These are phyloP conservation scores for Fusarium pseudoanthophilum DNA, from an alignment of 2,329 filamentous ascomycete species.

Conservation along the genomic window DNA sequence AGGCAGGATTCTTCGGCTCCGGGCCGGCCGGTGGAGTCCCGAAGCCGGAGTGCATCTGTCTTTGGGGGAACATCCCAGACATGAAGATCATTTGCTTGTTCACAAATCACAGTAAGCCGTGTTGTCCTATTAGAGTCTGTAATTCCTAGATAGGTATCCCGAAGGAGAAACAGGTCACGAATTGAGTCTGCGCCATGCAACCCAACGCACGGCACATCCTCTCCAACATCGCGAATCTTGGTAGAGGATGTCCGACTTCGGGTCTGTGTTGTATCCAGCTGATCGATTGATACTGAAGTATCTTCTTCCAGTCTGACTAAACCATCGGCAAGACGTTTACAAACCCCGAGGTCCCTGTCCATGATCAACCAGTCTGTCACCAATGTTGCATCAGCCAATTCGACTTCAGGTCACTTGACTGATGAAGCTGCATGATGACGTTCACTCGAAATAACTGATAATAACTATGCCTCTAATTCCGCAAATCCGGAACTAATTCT, in stretches of 20 bases:
- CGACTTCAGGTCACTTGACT: conserved; percentile 21
- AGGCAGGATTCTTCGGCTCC: conserved; percentile 29
- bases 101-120: conserved; percentile 24
- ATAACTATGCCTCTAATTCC: neutral
- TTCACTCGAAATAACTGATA: neutral
- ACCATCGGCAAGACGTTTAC: conserved; percentile 4
- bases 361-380: conserved; percentile 24
- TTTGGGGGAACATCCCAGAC: conserved; percentile 4
- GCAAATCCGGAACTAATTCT: neutral
- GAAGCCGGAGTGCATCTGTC: conserved; percentile 2
- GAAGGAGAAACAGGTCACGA: conserved; percentile 20
- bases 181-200: conserved; percentile 18
- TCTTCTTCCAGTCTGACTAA: neutral
- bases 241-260: conserved; percentile 28
- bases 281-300: conserved; percentile 10
- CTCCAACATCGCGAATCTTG: conserved; percentile 12
- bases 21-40: conserved; percentile 26
- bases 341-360: conserved; percentile 20
- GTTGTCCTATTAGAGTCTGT: conserved; percentile 4
- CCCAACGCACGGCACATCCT: conserved; percentile 17
- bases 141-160: conserved; percentile 31
- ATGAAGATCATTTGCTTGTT: conserved; percentile 27
- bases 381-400: conserved; percentile 23
- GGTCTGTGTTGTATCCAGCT: conserved; percentile 6
- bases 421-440: conserved; percentile 11